phyloP scores from a whole-genome alignment of 176 grass and related monocot genomes.

The Avena sativa region DNA sequence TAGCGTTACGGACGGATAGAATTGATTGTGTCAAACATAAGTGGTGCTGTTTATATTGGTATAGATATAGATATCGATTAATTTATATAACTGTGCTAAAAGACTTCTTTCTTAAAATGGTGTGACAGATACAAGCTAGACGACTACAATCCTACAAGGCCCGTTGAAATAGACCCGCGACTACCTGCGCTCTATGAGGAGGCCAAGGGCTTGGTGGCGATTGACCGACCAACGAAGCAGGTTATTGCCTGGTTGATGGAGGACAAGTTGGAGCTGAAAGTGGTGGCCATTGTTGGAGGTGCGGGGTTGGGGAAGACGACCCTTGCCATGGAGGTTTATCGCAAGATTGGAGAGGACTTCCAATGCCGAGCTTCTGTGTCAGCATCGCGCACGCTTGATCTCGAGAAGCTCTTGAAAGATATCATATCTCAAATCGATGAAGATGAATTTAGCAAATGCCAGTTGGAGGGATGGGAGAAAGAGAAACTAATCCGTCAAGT shows the following conservation, averaged over 20 bases:
- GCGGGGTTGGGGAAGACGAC: slow-evolving; percentile 37
- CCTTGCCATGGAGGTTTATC: slow-evolving; percentile 30
- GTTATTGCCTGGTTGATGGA: neutral
- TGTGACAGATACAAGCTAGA: neutral
- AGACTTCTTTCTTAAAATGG: neutral
- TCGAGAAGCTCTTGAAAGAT: slow-evolving; percentile 28
- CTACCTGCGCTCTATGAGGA: neutral
- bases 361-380: neutral
- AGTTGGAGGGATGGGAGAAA: neutral
- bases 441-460: neutral
- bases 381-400: neutral
- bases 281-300: slow-evolving; percentile 37
- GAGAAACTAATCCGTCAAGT: neutral
- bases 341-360: slow-evolving; percentile 29
- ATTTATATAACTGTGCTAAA: neutral
- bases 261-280: neutral
- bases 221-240: neutral
- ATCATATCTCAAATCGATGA: neutral
- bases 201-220: neutral
- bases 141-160: neutral
- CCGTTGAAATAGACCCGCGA: neutral
- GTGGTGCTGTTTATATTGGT: neutral
- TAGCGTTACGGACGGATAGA: neutral
- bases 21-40: neutral
- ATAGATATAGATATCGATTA: neutral